phyloP scores from a whole-genome alignment of 2,329 filamentous ascomycete genomes.

The Gaeumannomyces tritici region DNA sequence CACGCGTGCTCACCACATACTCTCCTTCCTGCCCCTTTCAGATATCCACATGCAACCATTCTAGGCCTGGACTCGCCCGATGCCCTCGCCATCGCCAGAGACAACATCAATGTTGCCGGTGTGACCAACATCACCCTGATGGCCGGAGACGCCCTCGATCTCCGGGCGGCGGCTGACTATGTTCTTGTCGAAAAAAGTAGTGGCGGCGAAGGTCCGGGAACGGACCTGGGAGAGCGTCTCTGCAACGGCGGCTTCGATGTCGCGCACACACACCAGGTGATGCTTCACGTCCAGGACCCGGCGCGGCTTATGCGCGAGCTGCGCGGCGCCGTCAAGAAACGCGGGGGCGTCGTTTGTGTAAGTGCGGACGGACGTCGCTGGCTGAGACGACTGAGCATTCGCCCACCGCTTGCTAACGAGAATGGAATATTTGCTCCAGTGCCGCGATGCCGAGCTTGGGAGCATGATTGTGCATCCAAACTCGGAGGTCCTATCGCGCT shows the following conservation, averaged over 20 bases:
- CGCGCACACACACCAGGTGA: conserved; percentile 48
- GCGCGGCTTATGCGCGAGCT: conserved; percentile 40
- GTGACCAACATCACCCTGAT: conserved; percentile 17
- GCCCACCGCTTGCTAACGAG: not conserved
- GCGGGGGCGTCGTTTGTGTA: conserved; percentile 36
- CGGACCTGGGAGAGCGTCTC: not conserved
- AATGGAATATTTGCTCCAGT: not conserved
- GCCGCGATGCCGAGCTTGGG: conserved; percentile 13
- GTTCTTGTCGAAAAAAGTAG: not conserved
- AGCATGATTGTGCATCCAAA: conserved; percentile 1
- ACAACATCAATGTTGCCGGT: conserved; percentile 20
- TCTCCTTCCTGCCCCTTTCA: not conserved
- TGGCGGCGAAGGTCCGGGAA: not conserved
- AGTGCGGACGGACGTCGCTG: not conserved
- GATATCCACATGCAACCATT: conserved; percentile 7
- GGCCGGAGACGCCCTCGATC: conserved; percentile 15
- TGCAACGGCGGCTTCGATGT: conserved; percentile 36
- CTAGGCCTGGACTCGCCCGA: conserved; percentile 18
- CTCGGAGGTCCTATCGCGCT: not conserved
- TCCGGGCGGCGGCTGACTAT: not conserved
- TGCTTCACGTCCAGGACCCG: conserved; percentile 45
- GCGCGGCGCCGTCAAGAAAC: conserved; percentile 39
- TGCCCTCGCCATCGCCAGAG: conserved; percentile 12
- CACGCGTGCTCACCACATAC: not conserved
- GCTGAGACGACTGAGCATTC: too few species aligned